Conservation (phyloP, 140 eudicot species). For the Anethum foeniculum region DNA sequence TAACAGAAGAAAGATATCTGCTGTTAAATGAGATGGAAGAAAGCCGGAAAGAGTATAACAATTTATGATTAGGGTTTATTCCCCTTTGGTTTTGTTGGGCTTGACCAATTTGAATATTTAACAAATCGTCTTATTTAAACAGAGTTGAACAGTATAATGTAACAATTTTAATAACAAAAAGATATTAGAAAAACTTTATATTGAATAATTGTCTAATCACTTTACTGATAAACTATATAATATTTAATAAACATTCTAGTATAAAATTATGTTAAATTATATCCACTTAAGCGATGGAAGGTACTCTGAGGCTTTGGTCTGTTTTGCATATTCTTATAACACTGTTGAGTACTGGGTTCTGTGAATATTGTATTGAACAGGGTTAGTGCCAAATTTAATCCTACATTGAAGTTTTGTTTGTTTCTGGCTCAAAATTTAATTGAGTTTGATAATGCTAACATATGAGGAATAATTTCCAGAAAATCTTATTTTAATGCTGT, state of each 20-base stretch:
- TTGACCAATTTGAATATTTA: neutral
- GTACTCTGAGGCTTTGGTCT: neutral
- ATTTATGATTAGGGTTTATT: neutral
- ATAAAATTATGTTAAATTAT: neutral
- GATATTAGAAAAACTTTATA: neutral
- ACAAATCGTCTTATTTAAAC: neutral
- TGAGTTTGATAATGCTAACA: conserved; percentile 32
- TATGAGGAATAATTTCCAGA: neutral
- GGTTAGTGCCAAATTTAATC: conserved; percentile 9
- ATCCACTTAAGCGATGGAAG: neutral
- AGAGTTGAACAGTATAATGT: neutral
- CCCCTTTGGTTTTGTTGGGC: neutral
- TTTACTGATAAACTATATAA: neutral
- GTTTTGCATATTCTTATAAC: neutral
- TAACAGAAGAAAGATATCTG: no score
- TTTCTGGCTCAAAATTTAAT: neutral
- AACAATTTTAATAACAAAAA: neutral
- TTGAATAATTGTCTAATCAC: neutral
- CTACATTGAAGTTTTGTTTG: neutral
- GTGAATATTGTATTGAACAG: conserved; percentile 12
- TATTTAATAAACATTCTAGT: neutral
- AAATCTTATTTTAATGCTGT: neutral
- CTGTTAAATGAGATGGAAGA: neutral
- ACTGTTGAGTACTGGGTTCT: neutral
- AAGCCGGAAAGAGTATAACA: neutral